Evolutionary conservation across 2,329 filamentous ascomycete genomes (phyloP).

Genomic region (Apiospora phragmitis): DNA sequence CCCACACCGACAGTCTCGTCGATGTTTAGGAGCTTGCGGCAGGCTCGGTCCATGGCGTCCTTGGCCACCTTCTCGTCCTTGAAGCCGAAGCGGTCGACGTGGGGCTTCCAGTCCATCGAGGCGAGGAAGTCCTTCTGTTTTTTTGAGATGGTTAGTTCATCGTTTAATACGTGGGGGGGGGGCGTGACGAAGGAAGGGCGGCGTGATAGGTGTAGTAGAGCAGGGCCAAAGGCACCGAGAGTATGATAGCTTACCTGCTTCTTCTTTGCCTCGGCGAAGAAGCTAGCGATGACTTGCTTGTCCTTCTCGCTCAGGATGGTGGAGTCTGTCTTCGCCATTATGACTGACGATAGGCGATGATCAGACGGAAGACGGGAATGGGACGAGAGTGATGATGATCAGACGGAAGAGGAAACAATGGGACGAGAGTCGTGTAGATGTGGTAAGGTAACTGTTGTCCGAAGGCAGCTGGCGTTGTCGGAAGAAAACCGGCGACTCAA

Average conservation of each 20-base stretch:
- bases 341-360: not conserved
- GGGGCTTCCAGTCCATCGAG: not conserved
- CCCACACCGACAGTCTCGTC: not conserved
- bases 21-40: not conserved
- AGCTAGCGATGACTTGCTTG: not conserved
- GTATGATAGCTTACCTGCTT: not conserved
- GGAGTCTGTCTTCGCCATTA: not conserved
- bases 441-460: too few species aligned
- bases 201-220: not conserved
- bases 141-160: not conserved
- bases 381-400: not conserved
- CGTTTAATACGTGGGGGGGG: too few species aligned
- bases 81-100: not conserved
- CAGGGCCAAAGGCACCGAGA: not conserved
- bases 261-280: not conserved
- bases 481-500: not conserved
- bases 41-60: not conserved
- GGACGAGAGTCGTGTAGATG: not conserved
- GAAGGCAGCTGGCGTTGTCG: too few species aligned
- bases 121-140: not conserved
- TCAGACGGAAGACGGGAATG: not conserved
- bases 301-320: not conserved
- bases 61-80: not conserved
- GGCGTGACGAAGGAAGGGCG: not conserved
- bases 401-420: not conserved